Evolutionary conservation across 495 filamentous ascomycete species (phyloP), one percentile per base, ranked within the genome.

Genomic region (Stereocaulon alpinum): DNA sequence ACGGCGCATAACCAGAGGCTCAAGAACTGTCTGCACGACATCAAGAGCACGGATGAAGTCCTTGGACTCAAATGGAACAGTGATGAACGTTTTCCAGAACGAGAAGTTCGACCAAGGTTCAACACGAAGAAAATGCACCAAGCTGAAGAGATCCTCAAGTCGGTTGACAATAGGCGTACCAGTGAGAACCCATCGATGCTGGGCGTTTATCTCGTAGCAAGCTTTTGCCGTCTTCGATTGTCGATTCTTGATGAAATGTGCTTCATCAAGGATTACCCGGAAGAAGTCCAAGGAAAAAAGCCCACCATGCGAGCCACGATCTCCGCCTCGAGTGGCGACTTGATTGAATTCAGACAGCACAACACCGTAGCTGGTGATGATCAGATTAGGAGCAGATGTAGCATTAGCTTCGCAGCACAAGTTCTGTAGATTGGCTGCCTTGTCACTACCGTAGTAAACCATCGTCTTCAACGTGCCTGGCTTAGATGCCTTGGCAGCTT

Each of bases 31-130:
- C 66, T 98, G 93, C 2, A 98, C 94, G 4, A 98, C 94, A 67
- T 97, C 93, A 9, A 98, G 79, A 3, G 94, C 93, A 6, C 91
- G 84, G 50, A 96, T 81, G 62, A 89, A 96, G 63, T 98, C 86
- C 63, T 93, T 94, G 0, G 88, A 89, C 68, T 98, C 93, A 56
- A 98, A 98, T 0, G 93, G 93, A 15, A 92, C 83, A 0, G 94
- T 98, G 63, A 98, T 98, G 71, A 98, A 98, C 0, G 94, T 97
- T 61, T 91, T 88, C 93, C 93, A 98, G 73, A 94, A 98, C 4
- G 90, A 93, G 68, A 97, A 97, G 69, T 96, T 97, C 59, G 85
- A 89, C 93, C 93, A 98, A 1, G 93, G 93, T 66, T 97, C 94
- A 9, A 97, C 93, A 59, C 86, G 80, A 34, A 97, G 73, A 72